Base-by-base conservation (phyloP, 805 yeast species). In the Pichia thaimueangensis region DNA sequence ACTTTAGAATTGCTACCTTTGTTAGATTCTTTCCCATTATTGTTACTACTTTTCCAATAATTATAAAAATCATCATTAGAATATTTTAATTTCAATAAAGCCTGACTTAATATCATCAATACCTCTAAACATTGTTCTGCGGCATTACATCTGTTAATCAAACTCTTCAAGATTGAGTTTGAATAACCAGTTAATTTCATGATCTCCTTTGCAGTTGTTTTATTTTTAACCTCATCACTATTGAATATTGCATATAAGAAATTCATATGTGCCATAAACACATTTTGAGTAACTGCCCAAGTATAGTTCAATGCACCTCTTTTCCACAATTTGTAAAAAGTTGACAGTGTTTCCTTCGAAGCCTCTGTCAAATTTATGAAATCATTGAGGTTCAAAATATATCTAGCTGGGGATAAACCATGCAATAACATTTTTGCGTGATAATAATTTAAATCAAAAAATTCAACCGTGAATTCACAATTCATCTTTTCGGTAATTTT, bases 271-370 rank as follows among this genome's bases (percentile, higher is more conserved):
- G 95, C 89, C 83, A 85, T 82, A 57, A 86, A 86, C 41, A 86
- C 66, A 57, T 86, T 87, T 59, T 87, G 95, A 3, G 86, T 89
- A 0, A 94, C 93, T 2, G 88, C 89, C 96, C 96, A 88, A 0
- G 96, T 86, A 60, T 85, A 88, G 59, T 86, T 86, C 46, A 87
- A 71, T 36, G 75, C 68, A 52, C 74, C 74, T 23, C 69, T 69
- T n/a, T 66, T 59, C 50, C 73, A 74, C 30, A 88, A 63, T 39
- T 73, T 74, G 38, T 72, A 65, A 57, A 85, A 88, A 24, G 80
- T 72, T 27, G 68, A 64, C 41, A 87, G 80, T 28, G 86, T 73
- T 34, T 80, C 82, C 50, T 73, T 74, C 1, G 93, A 76, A 0
- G 89, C 75, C 21, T 74, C 78, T 10, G 75, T 71, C 11, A 86